Base-by-base conservation (phyloP, 306 rosid species). In the Comarum palustre region DNA sequence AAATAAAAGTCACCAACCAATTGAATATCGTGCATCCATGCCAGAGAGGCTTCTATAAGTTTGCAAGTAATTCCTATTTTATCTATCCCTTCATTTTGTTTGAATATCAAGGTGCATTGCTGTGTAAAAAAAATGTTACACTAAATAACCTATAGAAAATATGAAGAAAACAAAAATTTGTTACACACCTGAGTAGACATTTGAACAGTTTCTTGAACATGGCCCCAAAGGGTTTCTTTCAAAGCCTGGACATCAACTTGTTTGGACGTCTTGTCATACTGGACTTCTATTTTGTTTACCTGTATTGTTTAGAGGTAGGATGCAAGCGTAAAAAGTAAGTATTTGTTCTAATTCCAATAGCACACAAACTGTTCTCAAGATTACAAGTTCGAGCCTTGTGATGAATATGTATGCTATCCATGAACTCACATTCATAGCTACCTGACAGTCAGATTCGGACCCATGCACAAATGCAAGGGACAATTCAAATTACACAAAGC, bases 241-340 rank as follows among this genome's bases (percentile, higher is more conserved):
- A 94, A 82, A 24, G 79, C 92, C 81, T 94, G 93, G 79, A 89
- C 99, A 58, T 91, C 97, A 47, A 94, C 99, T 87, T 89, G 96
- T 75, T 89, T 94, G 63, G 99, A 88, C 59, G 97, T 91, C 86
- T 88, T 94, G 88, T 91, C 99, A 71, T 84, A 91, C 78, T 88
- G 91, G 42, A 94, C 99, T 85, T 94, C 90, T 66, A 89, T 84
- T 90, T 94, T 94, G 74, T 85, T 91, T 74, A 94, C 96, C 96
- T 94, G 86, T 16, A 63, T 75, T 42, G 67, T 81, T 77, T 10
- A 64, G 11, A 83, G 67, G 66, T 34, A 42, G 63, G 63, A 83
- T 60, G 80, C 69, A 79, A 72, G 54, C 25, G 66, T 57, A 27
- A 39, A 73, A 69, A 46, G 74, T 74, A 14, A 50, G 16, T 62